These are phyloP conservation scores for Cryptococcus neoformans DNA, from an alignment of 1,284 basidiomycete genomes.

Conservation along the genomic window DNA sequence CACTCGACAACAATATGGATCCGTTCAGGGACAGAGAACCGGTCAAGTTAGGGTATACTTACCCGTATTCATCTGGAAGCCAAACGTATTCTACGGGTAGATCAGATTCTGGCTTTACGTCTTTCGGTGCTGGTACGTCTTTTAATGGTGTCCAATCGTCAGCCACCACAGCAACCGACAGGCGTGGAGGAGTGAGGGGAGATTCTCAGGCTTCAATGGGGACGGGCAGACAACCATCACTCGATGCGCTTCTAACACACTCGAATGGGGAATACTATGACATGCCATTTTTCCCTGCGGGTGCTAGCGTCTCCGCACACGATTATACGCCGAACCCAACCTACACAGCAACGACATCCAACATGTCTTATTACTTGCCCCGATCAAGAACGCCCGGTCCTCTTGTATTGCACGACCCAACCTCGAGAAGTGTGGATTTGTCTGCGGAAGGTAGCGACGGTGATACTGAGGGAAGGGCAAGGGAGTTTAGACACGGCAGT, in stretches of 20 bases:
- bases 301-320: background rate
- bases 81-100: background rate
- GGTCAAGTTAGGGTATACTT: background rate
- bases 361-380: too few relatives aligned
- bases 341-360: background rate
- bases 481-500: constrained; percentile 10
- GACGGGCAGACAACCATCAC: constrained; percentile 18
- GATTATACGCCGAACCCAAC: background rate
- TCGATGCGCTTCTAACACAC: constrained; percentile 20
- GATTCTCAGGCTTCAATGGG: too few relatives aligned
- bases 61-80: background rate
- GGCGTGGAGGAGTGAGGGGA: too few relatives aligned
- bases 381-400: constrained; percentile 9
- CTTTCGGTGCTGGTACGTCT: background rate
- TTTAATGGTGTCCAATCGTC: background rate
- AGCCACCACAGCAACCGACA: too few relatives aligned
- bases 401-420: constrained; percentile 26
- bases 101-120: background rate
- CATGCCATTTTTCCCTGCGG: background rate
- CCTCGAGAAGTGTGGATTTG: constrained; percentile 1
- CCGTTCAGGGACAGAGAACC: background rate
- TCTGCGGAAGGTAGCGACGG: background rate
- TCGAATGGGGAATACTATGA: background rate
- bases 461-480: constrained; percentile 5
- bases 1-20: background rate